Base-by-base conservation (phyloP, 2,329 filamentous ascomycete genomes). In the Microcyclosporella mali region DNA sequence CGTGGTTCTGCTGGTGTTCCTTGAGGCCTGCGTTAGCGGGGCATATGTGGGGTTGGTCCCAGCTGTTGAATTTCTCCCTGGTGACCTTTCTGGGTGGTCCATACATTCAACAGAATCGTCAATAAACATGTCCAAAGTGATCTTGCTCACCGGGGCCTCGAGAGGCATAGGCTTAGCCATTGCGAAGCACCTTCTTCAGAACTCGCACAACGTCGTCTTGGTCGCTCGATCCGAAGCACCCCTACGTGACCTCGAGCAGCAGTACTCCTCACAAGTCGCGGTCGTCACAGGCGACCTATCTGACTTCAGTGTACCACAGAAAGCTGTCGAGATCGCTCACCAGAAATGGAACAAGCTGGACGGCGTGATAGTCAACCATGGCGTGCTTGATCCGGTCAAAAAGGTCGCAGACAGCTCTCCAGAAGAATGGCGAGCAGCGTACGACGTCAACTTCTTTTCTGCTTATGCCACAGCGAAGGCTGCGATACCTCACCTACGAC, bases 401-500 rank as follows among this genome's bases (percentile, higher is more conserved):
- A 79, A 77, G 45, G 69, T 97, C 33, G 79, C 70, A 3, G 77
- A 90, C 42, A 73, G 75, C 12, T 76, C 78, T n/a, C 60, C 80
- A 0, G 79, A 84, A 29, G 82, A 85, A 47, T 95, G 89, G 86
- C 82, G 80, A 57, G 66, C 69, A 2, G 71, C 77, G 7, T 95
- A 88, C 65, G 82, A 94, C 55, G 72, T 88, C 49, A 97, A 97
- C 62, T 80, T 97, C 55, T 88, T 95, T 62, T 90, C 87, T 53
- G 80, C 80, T 19, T 70, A 95, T 33, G 81, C 80, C 27, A 71
- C 95, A 65, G 86, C 94, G 70, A 79, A 86, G 67, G 79, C 83
- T 14, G 78, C 80, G 2, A 72, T 95, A 12, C 77, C 79, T 1
- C 73, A 80, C 40, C 74, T 95, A 34, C 79, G 86, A 19, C 70